These are phyloP conservation scores for Salvia splendens DNA, from an alignment of 257 asterid species.

Conservation along the genomic window DNA sequence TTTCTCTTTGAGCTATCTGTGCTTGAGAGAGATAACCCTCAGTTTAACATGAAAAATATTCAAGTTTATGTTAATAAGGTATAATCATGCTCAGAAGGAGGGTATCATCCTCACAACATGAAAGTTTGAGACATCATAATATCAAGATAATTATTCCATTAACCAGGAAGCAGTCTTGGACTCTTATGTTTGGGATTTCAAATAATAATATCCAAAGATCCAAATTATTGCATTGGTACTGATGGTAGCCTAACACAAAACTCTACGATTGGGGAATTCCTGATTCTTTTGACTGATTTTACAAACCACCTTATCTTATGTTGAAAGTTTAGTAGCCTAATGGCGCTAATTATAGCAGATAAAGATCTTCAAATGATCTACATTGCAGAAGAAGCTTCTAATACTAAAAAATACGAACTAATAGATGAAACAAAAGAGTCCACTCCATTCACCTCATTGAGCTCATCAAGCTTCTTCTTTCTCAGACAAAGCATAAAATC, in stretches of 20 bases:
- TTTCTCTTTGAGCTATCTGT: neutral
- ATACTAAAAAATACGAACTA: constrained; percentile 13
- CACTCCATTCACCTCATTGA: constrained; percentile 71
- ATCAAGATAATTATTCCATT: neutral
- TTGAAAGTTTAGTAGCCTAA: neutral
- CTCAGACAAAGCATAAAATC: constrained; percentile 73
- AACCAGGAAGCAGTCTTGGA: neutral
- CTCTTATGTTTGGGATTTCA: neutral
- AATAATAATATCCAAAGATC: neutral
- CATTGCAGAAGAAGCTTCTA: constrained; percentile 16
- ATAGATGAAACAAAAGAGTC: constrained; percentile 18
- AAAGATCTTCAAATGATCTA: constrained; percentile 4
- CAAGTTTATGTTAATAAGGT: neutral
- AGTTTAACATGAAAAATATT: neutral
- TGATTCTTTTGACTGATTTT: neutral
- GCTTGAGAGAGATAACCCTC: neutral
- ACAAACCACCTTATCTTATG: neutral
- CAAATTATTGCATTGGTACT: neutral
- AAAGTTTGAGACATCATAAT: neutral
- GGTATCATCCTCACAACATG: neutral
- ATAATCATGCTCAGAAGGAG: constrained; percentile 4
- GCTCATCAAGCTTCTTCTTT: constrained; percentile 81
- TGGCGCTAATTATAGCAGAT: neutral
- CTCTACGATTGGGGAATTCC: neutral
- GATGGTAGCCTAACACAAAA: neutral